These are phyloP conservation scores for Auricularia sp. DNA, from an alignment of 768 basidiomycete genomes.

Conservation along the genomic window DNA sequence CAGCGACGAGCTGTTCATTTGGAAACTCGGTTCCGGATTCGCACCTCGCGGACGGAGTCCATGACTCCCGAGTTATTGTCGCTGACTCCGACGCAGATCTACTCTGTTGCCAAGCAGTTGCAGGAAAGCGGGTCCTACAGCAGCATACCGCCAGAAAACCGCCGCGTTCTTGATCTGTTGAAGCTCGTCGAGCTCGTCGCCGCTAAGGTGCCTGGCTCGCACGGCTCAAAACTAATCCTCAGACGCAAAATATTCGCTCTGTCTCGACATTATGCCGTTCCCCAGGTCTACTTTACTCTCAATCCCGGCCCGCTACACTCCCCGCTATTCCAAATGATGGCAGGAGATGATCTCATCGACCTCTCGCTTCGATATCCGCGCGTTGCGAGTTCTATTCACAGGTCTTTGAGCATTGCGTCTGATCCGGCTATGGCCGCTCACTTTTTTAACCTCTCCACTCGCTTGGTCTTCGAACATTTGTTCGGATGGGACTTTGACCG, in stretches of 20 bases:
- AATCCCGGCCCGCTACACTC: slow-evolving; percentile 17
- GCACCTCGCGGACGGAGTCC: slow-evolving; percentile 5
- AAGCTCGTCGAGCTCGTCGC: slow-evolving; percentile 22
- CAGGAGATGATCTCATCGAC: slow-evolving; percentile 14
- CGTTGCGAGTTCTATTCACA: slow-evolving; percentile 8
- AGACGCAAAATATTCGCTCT: slow-evolving; percentile 21
- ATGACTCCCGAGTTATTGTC: slow-evolving; percentile 10
- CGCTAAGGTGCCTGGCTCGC: slow-evolving; percentile 24
- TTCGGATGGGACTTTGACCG: slow-evolving; percentile 23
- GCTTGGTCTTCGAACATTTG: slow-evolving; percentile 18
- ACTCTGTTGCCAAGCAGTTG: slow-evolving; percentile 6
- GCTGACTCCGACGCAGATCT: slow-evolving; percentile 2
- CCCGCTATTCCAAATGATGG: slow-evolving; percentile 24
- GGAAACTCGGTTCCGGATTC: slow-evolving; percentile 17
- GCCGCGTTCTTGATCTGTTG: slow-evolving; percentile 15
- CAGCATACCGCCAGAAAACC: slow-evolving; percentile 10
- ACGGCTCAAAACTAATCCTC: slow-evolving; percentile 17
- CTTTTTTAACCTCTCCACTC: slow-evolving; percentile 22
- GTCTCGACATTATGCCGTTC: slow-evolving; percentile 21
- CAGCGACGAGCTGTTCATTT: slow-evolving; percentile 18
- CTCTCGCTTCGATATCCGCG: slow-evolving; percentile 13
- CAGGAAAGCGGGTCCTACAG: slow-evolving; percentile 7
- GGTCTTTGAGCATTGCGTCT: slow-evolving; percentile 18
- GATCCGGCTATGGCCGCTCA: slow-evolving; percentile 30
- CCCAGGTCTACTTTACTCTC: slow-evolving; percentile 20